Conservation (phyloP, 208 protist genomes). For the Crithidia brevicula region DNA sequence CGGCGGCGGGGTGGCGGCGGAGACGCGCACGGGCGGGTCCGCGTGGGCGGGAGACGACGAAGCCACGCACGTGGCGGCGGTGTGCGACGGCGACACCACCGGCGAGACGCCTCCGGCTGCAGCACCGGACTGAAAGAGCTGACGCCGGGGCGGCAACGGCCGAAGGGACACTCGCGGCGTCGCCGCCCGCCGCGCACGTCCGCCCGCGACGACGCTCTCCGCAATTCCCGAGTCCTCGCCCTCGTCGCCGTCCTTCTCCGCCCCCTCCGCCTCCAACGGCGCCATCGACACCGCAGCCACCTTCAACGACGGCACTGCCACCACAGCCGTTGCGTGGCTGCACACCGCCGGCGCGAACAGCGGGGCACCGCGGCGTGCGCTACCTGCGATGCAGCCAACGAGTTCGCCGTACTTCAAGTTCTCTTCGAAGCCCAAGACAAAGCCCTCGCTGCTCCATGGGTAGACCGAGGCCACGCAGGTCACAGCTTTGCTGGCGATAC, state of each 20-base stretch:
- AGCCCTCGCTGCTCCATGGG: slow-evolving; percentile 51
- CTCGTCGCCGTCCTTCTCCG: slow-evolving; percentile 3
- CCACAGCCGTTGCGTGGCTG: neutral
- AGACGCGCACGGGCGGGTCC: neutral
- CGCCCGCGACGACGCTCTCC: slow-evolving; percentile 8
- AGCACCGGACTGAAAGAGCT: slow-evolving; percentile 6
- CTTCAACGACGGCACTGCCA: neutral
- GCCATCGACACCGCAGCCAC: slow-evolving; percentile 2
- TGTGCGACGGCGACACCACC: neutral
- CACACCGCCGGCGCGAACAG: neutral
- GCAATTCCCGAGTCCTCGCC: neutral
- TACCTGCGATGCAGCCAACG: neutral
- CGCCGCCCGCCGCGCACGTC: slow-evolving; percentile 1
- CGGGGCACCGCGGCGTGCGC: neutral
- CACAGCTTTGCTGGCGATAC: slow-evolving; percentile 47
- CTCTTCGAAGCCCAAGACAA: slow-evolving; percentile 45
- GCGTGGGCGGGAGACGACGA: neutral
- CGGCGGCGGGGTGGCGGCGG: neutral
- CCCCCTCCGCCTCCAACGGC: slow-evolving; percentile 2
- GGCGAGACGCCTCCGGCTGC: neutral
- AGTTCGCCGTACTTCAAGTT: slow-evolving; percentile 35
- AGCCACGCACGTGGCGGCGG: neutral
- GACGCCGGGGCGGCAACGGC: slow-evolving; percentile 10
- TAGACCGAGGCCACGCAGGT: slow-evolving; percentile 49
- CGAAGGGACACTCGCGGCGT: slow-evolving; percentile 15